phyloP scores from a whole-genome alignment of 2,329 filamentous ascomycete species.

The Bipolaris sorokiniana region DNA sequence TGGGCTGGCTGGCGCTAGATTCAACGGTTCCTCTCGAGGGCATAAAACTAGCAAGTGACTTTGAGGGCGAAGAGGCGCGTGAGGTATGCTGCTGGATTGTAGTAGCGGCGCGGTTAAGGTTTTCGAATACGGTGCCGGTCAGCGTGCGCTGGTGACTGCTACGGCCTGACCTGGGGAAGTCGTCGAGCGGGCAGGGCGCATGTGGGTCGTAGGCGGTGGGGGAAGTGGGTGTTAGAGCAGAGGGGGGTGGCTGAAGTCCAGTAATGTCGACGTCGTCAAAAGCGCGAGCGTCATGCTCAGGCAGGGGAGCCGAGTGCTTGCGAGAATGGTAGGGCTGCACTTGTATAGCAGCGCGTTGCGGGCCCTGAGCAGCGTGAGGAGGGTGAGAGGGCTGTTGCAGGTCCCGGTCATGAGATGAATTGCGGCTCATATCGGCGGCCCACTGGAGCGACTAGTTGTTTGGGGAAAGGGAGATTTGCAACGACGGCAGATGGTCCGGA shows the following conservation, averaged over 20 bases:
- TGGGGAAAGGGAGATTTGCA: slow-evolving; percentile 5
- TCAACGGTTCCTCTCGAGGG: slow-evolving; percentile 41
- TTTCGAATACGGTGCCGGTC: slow-evolving; percentile 48
- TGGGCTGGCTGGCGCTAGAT: slow-evolving; percentile 41
- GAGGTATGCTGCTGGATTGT: slow-evolving; percentile 49
- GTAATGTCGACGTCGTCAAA: slow-evolving; percentile 47
- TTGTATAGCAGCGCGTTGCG: slow-evolving; percentile 32
- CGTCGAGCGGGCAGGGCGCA: slow-evolving; percentile 36
- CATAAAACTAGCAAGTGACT: slow-evolving; percentile 50
- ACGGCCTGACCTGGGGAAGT: slow-evolving; percentile 29
- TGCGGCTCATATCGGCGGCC: slow-evolving; percentile 33
- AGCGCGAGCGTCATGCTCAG: slow-evolving; percentile 23
- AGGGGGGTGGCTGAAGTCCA: slow-evolving; percentile 41
- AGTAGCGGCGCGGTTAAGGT: slow-evolving; percentile 46
- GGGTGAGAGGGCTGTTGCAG: slow-evolving; percentile 28
- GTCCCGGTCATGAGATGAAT: slow-evolving; percentile 24
- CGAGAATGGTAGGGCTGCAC: slow-evolving; percentile 27
- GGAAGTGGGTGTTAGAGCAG: slow-evolving; percentile 37
- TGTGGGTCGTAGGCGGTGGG: slow-evolving; percentile 46
- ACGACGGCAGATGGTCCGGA: slow-evolving; percentile 6
- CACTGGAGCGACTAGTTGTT: slow-evolving; percentile 19
- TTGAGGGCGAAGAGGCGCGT: slow-evolving; percentile 47
- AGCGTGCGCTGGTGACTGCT: slow-evolving; percentile 43
- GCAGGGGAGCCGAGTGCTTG: slow-evolving; percentile 31
- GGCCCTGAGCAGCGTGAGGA: slow-evolving; percentile 41